Conservation (phyloP, 2,329 filamentous ascomycete species). For the Escovopsis sp. region DNA sequence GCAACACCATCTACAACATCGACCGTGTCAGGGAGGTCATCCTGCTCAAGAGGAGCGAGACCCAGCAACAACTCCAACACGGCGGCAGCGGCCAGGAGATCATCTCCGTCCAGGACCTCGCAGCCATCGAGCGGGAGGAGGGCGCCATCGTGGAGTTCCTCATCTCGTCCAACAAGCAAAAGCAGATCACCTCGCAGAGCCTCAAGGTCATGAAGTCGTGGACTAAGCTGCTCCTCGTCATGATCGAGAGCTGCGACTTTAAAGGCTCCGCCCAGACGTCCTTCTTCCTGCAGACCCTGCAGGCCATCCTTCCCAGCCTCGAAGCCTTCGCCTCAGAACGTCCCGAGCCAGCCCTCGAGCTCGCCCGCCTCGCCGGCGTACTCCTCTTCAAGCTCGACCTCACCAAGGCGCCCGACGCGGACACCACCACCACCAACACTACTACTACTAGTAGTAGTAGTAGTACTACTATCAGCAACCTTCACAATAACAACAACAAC, state of each 20-base stretch:
- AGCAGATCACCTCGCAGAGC: slow-evolving; percentile 39
- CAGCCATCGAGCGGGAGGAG: slow-evolving; percentile 41
- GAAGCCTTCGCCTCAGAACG: slow-evolving; percentile 60
- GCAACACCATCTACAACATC: slow-evolving; percentile 48
- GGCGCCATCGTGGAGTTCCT: slow-evolving; percentile 44
- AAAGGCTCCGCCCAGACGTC: slow-evolving; percentile 54
- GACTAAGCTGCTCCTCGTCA: slow-evolving; percentile 70
- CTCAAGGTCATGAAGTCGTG: slow-evolving; percentile 64
- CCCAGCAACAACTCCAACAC: no score
- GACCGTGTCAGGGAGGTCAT: slow-evolving; percentile 60
- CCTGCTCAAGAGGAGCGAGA: slow-evolving; percentile 49
- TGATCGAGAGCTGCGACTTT: slow-evolving; percentile 70
- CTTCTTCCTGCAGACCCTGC: slow-evolving; percentile 73
- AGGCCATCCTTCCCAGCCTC: slow-evolving; percentile 75
- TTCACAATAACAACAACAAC: no score
- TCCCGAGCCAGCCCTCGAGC: slow-evolving; percentile 53
- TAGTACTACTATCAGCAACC: no score
- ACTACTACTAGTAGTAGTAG: no score
- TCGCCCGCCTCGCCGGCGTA: slow-evolving; percentile 61
- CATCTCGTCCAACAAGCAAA: slow-evolving; percentile 45
- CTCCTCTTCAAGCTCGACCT: slow-evolving; percentile 59
- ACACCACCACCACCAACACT: slow-evolving; percentile 4
- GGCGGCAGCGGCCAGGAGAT: slow-evolving; percentile 32
- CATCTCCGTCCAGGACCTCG: slow-evolving; percentile 32
- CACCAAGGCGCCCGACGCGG: slow-evolving; percentile 14